Percentiles rank a stretch among this genome's conserved stretches.
These are phyloP conservation scores for Populus hybrid DNA, from an alignment of 441 rosid genomes.

Conservation along the genomic window DNA sequence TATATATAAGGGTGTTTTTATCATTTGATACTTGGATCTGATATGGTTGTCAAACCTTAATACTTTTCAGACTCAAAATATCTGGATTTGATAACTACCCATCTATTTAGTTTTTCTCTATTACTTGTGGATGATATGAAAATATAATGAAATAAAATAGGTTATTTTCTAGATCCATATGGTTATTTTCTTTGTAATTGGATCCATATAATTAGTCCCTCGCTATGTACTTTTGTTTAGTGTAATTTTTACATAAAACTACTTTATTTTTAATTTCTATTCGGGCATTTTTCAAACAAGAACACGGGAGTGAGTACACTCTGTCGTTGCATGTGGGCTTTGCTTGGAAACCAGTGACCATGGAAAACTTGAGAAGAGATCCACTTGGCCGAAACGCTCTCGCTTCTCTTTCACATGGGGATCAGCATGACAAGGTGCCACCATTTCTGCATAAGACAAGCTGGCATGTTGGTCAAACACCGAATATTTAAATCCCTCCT, in stretches of 20 bases:
- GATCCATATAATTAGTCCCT: not conserved
- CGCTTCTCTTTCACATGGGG: not conserved
- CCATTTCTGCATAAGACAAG: not conserved
- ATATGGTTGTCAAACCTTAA: too few relatives aligned
- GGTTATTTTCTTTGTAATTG: too few relatives aligned
- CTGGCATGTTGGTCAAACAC: not conserved
- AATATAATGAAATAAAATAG: too few relatives aligned
- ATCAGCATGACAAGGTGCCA: not conserved
- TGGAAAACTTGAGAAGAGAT: not conserved
- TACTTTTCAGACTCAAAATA: too few relatives aligned
- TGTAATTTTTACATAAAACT: too few relatives aligned
- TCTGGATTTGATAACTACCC: rapidly evolving
- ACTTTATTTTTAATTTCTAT: too few relatives aligned
- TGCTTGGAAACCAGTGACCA: not conserved
- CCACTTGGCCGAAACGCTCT: not conserved
- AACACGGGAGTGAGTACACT: not conserved
- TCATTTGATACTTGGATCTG: rapidly evolving
- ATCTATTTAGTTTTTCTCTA: too few relatives aligned
- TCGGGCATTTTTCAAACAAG: too few relatives aligned
- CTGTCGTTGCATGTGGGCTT: not conserved
- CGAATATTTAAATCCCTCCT: not conserved
- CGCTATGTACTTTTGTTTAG: not conserved
- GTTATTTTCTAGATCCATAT: not conserved
- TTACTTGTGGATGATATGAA: not conserved
- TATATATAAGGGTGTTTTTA: too few relatives aligned